Evolutionary conservation across 2,329 filamentous ascomycete species (phyloP).

Genomic region (Aspergillus terreus): DNA sequence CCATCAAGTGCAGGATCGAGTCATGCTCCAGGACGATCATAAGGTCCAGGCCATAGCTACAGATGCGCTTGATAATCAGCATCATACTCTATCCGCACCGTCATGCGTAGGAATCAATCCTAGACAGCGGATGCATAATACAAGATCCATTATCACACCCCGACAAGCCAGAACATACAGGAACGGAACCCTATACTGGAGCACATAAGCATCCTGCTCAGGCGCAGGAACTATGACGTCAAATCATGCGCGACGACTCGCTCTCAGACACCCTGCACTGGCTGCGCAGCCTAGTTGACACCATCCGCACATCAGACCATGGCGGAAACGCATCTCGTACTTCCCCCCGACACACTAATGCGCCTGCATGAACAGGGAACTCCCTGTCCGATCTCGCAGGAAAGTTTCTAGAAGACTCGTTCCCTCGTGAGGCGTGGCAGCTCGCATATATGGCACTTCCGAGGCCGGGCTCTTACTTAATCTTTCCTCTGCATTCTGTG

Average conservation of each 20-base stretch:
- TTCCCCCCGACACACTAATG: constrained; percentile 36
- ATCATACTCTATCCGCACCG: too few relatives aligned
- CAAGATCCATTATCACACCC: too few relatives aligned
- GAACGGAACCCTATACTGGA: too few relatives aligned
- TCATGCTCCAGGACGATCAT: too few relatives aligned
- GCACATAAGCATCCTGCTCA: background rate
- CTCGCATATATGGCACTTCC: background rate
- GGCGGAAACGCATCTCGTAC: constrained; percentile 24
- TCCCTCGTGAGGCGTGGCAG: background rate
- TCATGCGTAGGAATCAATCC: too few relatives aligned
- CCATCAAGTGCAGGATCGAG: too few relatives aligned
- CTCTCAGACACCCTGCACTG: background rate
- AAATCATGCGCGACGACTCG: background rate
- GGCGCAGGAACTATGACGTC: background rate
- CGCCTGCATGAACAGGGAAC: constrained; percentile 16
- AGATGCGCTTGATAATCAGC: too few relatives aligned
- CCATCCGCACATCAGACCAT: constrained; percentile 12
- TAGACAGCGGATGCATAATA: too few relatives aligned
- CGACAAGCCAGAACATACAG: too few relatives aligned
- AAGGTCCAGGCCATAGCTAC: too few relatives aligned
- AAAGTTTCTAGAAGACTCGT: constrained; percentile 14
- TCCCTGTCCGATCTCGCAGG: constrained; percentile 12
- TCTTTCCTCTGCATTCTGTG: too few relatives aligned
- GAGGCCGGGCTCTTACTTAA: background rate
- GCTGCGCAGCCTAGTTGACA: constrained; percentile 29